Conservation (phyloP, 2,329 filamentous ascomycete species). For the Hyphodiscus sp. region DNA sequence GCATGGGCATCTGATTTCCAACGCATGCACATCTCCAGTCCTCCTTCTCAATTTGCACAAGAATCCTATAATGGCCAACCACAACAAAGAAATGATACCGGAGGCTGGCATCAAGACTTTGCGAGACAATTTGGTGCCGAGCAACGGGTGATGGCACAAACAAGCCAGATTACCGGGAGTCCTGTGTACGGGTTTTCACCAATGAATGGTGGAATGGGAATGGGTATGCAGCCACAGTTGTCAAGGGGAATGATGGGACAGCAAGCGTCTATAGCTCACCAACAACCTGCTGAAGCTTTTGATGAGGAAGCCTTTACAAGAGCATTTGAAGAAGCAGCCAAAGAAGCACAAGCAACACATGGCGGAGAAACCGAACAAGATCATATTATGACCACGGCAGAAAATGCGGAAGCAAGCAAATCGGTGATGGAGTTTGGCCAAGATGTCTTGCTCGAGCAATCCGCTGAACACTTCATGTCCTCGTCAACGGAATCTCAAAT, state of each 20-base stretch:
- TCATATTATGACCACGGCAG: neutral
- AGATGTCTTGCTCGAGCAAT: constrained; percentile 23
- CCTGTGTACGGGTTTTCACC: constrained; percentile 8
- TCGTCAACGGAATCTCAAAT: constrained; percentile 2
- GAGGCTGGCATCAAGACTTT: constrained; percentile 56
- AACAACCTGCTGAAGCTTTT: constrained; percentile 35
- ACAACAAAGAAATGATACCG: constrained; percentile 17
- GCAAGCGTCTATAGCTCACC: neutral
- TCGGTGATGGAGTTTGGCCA: constrained; percentile 8
- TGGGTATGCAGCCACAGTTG: constrained; percentile 3
- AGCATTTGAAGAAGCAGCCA: constrained; percentile 40
- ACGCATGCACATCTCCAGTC: constrained; percentile 37
- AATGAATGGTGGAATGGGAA: constrained; percentile 13
- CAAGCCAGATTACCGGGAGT: constrained; percentile 4
- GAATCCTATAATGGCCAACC: constrained; percentile 12
- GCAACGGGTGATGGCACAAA: constrained; percentile 16
- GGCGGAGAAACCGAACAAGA: constrained; percentile 6
- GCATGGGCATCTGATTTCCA: constrained; percentile 38
- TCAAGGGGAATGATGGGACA: neutral
- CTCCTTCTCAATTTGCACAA: constrained; percentile 29
- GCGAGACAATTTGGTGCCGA: constrained; percentile 28
- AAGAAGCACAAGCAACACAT: constrained; percentile 9
- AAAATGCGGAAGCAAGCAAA: neutral
- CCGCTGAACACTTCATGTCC: constrained; percentile 12
- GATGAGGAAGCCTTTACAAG: constrained; percentile 49